Percentiles rank a stretch among this genome's conserved stretches.
phyloP scores from a whole-genome alignment of 2,329 filamentous ascomycete species.

The Rutstroemia sp. region DNA sequence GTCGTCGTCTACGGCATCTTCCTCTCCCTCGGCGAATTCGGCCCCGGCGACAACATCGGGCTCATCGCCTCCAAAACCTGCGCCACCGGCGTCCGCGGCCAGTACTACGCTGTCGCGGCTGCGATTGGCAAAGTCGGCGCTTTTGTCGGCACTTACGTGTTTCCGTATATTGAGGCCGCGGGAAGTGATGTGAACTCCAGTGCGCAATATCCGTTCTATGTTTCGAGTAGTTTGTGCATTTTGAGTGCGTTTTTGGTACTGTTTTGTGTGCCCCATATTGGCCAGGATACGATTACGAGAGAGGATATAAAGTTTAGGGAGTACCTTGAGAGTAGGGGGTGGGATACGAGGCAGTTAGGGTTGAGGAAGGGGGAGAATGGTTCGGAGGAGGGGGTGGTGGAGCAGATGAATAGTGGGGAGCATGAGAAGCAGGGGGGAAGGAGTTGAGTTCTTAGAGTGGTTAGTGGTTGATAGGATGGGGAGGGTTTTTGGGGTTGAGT shows the following conservation, averaged over 20 bases:
- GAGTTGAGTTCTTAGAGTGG: too few species aligned
- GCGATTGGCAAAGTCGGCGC: constrained; percentile 71
- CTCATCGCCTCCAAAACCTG: constrained; percentile 80
- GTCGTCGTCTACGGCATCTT: constrained; percentile 77
- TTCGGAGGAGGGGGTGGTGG: not conserved
- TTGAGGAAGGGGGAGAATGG: constrained; percentile 18
- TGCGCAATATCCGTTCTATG: constrained; percentile 85
- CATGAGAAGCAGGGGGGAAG: too few species aligned
- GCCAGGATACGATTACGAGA: constrained; percentile 73
- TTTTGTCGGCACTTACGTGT: constrained; percentile 79
- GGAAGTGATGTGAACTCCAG: constrained; percentile 45
- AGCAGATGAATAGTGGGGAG: too few species aligned
- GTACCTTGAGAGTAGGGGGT: constrained; percentile 68
- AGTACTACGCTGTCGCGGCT: constrained; percentile 66
- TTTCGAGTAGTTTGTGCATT: constrained; percentile 71
- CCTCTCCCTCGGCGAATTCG: constrained; percentile 69
- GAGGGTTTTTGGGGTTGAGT: too few species aligned
- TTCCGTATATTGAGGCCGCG: constrained; percentile 62
- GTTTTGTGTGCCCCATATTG: constrained; percentile 67
- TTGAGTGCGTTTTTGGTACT: constrained; percentile 61
- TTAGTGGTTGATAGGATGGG: too few species aligned
- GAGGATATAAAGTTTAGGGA: constrained; percentile 72
- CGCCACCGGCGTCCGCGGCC: constrained; percentile 79
- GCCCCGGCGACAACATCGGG: constrained; percentile 88
- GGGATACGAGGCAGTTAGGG: constrained; percentile 59